phyloP scores from a whole-genome alignment of 495 filamentous ascomycete genomes.

The Penicillium daleae region DNA sequence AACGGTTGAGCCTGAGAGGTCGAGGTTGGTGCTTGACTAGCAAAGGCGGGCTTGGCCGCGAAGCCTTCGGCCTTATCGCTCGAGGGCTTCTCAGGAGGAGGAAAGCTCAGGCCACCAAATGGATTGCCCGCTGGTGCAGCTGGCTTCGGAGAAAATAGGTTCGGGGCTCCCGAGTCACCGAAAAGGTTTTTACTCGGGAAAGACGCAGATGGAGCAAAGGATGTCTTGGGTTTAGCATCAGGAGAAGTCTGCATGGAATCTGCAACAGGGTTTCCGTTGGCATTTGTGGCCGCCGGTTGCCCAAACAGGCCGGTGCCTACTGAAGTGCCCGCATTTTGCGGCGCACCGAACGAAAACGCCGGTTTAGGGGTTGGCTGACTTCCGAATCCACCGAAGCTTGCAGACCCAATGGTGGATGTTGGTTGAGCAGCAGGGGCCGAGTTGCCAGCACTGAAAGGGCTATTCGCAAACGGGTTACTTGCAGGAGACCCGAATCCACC shows the following conservation, averaged over 20 bases:
- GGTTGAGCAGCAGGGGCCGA: constrained; percentile 27
- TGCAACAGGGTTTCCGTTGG: constrained; percentile 24
- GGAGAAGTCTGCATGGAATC: constrained; percentile 53
- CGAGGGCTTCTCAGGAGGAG: constrained; percentile 16
- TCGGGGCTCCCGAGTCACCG: constrained; percentile 16
- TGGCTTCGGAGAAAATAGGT: constrained; percentile 22
- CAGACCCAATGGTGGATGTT: constrained; percentile 24
- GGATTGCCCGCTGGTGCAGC: constrained; percentile 28
- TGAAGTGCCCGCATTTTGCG: constrained; percentile 19
- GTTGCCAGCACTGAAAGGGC: constrained; percentile 23
- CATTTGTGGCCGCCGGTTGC: constrained; percentile 23
- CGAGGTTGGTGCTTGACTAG: not conserved
- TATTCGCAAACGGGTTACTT: constrained; percentile 49
- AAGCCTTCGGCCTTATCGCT: constrained; percentile 19
- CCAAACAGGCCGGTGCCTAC: constrained; percentile 26
- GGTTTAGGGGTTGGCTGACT: constrained; percentile 17
- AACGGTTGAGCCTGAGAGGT: constrained; percentile 9
- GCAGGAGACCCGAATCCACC: constrained; percentile 22
- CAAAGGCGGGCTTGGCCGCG: constrained; percentile 20
- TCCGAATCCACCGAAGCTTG: constrained; percentile 27
- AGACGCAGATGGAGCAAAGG: constrained; percentile 21
- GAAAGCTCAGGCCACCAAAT: constrained; percentile 19
- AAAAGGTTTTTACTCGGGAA: constrained; percentile 24
- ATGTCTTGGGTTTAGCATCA: constrained; percentile 38
- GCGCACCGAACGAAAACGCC: constrained; percentile 31